Percentiles rank a stretch among this genome's conserved stretches.
phyloP scores from a whole-genome alignment of 345 rosid species.

The Eucalyptus cladocalyx region DNA sequence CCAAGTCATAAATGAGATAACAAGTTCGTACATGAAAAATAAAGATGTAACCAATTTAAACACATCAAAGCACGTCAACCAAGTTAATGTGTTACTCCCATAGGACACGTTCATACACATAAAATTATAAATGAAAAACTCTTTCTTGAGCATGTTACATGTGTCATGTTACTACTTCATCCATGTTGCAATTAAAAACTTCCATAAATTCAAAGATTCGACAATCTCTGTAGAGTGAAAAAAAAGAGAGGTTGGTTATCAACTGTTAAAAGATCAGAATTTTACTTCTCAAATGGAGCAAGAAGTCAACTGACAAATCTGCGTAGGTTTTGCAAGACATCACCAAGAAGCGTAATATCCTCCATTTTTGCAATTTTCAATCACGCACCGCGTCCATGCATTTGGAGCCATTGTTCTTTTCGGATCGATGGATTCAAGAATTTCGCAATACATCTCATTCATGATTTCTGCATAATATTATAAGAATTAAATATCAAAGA shows the following conservation, averaged over 20 bases:
- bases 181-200: constrained; percentile 40
- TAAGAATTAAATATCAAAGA: background rate
- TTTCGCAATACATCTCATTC: constrained; percentile 44
- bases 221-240: constrained; percentile 51
- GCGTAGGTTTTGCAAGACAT: constrained; percentile 12
- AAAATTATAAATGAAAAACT: too few relatives aligned
- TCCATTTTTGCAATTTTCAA: constrained; percentile 36
- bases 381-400: constrained; percentile 58
- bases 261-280: background rate
- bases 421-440: constrained; percentile 41
- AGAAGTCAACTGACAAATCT: background rate
- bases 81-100: background rate
- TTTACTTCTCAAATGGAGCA: background rate
- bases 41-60: fast-evolving
- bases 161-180: background rate
- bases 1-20: fast-evolving
- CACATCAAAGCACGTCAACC: fast-evolving
- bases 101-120: fast-evolving
- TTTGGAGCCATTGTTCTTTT: constrained; percentile 68
- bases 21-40: too few relatives aligned
- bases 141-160: too few relatives aligned
- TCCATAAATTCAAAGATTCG: constrained; percentile 58
- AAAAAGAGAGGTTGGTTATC: background rate
- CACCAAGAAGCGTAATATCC: constrained; percentile 64
- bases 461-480: constrained; percentile 26